phyloP scores from a whole-genome alignment of 345 rosid species.

The Hypericum androsaemum region DNA sequence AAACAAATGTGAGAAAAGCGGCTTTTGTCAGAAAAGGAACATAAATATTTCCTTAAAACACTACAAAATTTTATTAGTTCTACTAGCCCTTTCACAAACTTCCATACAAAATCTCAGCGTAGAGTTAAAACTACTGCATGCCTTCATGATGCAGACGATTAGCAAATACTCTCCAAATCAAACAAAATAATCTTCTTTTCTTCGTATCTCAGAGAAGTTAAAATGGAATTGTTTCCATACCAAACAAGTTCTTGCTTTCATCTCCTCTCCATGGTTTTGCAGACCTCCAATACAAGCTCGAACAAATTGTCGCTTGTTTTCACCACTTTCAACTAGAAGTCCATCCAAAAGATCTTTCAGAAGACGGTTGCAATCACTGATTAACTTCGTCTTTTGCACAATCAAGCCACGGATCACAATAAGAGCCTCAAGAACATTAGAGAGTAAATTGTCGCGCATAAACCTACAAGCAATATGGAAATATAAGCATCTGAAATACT shows the following conservation, averaged over 20 bases:
- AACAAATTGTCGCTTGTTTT: slow-evolving; percentile 84
- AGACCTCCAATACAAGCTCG: slow-evolving; percentile 88
- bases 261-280: slow-evolving; percentile 80
- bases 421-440: slow-evolving; percentile 91
- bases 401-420: slow-evolving; percentile 88
- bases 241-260: slow-evolving; percentile 74
- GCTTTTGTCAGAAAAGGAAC: too few relatives aligned
- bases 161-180: too few relatives aligned
- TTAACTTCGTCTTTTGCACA: slow-evolving; percentile 96
- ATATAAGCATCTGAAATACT: slow-evolving; percentile 14
- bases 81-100: too few relatives aligned
- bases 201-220: too few relatives aligned
- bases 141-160: too few relatives aligned
- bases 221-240: slow-evolving; percentile 28
- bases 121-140: too few relatives aligned
- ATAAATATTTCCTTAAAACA: too few relatives aligned
- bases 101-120: too few relatives aligned
- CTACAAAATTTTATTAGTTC: too few relatives aligned
- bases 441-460: slow-evolving; percentile 76
- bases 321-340: slow-evolving; percentile 93
- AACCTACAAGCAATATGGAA: slow-evolving; percentile 45
- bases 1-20: too few relatives aligned
- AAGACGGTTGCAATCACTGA: slow-evolving; percentile 87
- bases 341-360: slow-evolving; percentile 87
- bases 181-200: too few relatives aligned